Percentiles rank a stretch among this genome's conserved stretches.
phyloP scores from a whole-genome alignment of 345 rosid genomes.

The Geranium rotundifolium region DNA sequence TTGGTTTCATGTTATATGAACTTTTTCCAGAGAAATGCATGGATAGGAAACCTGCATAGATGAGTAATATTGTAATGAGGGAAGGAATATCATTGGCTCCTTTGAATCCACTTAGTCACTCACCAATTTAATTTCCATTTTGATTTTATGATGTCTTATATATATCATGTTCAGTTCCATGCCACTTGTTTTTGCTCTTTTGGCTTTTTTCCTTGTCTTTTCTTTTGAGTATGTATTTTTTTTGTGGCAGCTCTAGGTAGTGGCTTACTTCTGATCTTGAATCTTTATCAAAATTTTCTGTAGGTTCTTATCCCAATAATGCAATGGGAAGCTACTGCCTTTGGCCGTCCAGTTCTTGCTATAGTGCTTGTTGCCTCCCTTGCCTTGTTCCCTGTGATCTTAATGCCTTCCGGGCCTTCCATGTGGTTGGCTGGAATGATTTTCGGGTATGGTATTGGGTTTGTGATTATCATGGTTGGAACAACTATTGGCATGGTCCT shows the following conservation, averaged over 20 bases:
- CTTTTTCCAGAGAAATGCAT: background rate
- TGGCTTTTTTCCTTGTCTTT: background rate
- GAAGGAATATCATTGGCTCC: background rate
- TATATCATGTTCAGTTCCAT: too few relatives aligned
- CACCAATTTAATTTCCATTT: too few relatives aligned
- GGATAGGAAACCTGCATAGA: background rate
- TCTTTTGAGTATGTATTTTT: background rate
- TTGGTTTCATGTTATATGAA: background rate
- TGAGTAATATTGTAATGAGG: background rate
- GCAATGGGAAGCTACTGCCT: slow-evolving; percentile 98
- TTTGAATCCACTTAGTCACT: background rate
- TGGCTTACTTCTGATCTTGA: background rate
- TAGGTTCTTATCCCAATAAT: slow-evolving; percentile 76
- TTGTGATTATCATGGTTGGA: slow-evolving; percentile 85
- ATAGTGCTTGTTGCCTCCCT: slow-evolving; percentile 71
- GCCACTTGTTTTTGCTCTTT: too few relatives aligned
- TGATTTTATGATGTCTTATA: background rate
- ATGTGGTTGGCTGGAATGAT: slow-evolving; percentile 99
- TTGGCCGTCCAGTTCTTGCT: slow-evolving; percentile 92
- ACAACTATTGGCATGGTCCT: slow-evolving; percentile 90
- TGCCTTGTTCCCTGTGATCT: slow-evolving; percentile 83
- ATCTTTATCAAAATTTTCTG: slow-evolving; percentile 4
- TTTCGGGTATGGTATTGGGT: slow-evolving; percentile 88
- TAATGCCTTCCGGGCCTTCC: slow-evolving; percentile 98
- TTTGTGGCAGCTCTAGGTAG: background rate